phyloP scores from a whole-genome alignment of 1,284 basidiomycete genomes.

The Cutaneotrichosporon spelunceum region DNA sequence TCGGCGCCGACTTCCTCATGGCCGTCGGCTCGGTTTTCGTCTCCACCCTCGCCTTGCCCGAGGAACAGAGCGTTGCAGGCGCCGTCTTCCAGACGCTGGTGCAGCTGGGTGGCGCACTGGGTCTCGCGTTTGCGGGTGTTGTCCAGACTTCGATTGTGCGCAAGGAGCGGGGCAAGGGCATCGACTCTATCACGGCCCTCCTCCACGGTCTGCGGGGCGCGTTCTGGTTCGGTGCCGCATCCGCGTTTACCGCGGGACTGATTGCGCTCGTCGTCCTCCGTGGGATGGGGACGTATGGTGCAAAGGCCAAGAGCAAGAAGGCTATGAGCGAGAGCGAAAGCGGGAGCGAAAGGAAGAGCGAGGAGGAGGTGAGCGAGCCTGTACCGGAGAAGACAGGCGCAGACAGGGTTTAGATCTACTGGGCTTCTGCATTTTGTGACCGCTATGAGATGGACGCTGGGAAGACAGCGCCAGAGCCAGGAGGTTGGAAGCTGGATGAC shows the following conservation, averaged over 20 bases:
- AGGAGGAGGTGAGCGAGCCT: not conserved
- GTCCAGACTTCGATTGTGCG: conserved; percentile 54
- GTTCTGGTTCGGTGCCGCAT: conserved; percentile 45
- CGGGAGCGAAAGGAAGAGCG: not conserved
- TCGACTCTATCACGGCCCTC: conserved; percentile 18
- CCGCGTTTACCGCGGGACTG: conserved; percentile 33
- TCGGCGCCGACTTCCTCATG: conserved; percentile 77
- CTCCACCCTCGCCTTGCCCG: conserved; percentile 64
- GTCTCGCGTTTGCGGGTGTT: conserved; percentile 70
- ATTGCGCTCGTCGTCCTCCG: conserved; percentile 36
- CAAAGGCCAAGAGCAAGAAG: not conserved
- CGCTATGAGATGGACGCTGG: no score
- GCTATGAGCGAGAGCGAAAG: not conserved
- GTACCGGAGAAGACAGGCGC: not conserved
- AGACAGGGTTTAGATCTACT: not conserved
- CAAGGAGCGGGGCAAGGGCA: conserved; percentile 25
- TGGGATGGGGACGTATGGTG: conserved; percentile 33
- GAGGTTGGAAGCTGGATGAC: no score
- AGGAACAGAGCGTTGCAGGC: conserved; percentile 75
- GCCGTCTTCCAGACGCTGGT: conserved; percentile 55
- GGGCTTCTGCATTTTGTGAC: not conserved
- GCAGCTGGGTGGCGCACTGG: conserved; percentile 69
- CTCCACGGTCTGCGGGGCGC: conserved; percentile 41
- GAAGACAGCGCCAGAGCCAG: no score
- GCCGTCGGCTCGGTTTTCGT: conserved; percentile 71